Percentiles rank a stretch among this genome's conserved stretches.
Conservation (phyloP, 768 basidiomycete genomes). For the Russula virescens region DNA sequence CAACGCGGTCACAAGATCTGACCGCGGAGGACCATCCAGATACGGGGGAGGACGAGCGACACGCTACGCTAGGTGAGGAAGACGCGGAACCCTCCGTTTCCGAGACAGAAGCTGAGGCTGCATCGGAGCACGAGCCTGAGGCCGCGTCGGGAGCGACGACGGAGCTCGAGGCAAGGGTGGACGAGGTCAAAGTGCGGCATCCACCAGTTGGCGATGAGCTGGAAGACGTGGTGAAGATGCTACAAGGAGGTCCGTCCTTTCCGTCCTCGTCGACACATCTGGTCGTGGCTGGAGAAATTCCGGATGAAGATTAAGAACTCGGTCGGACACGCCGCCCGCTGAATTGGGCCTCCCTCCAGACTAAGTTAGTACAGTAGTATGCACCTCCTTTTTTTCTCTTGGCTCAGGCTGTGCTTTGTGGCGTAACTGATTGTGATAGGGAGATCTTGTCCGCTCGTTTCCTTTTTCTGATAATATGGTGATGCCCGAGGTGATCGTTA, state of each 20-base stretch:
- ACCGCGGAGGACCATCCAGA: constrained; percentile 8
- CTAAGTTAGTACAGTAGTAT: background rate
- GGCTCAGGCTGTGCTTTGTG: background rate
- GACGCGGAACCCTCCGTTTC: constrained; percentile 7
- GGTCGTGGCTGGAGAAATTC: constrained; percentile 42
- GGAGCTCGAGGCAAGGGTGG: constrained; percentile 24
- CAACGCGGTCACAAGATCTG: background rate
- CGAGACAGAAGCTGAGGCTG: constrained; percentile 15
- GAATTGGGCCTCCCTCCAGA: background rate
- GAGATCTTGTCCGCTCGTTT: background rate
- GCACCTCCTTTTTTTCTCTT: background rate
- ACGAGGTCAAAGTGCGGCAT: constrained; percentile 24
- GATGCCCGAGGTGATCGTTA: background rate
- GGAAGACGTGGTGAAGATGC: constrained; percentile 61
- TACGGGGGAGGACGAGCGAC: constrained; percentile 9
- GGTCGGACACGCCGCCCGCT: background rate
- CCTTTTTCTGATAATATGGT: background rate
- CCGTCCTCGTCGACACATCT: constrained; percentile 21
- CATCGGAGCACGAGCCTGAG: constrained; percentile 19
- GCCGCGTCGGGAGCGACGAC: constrained; percentile 17
- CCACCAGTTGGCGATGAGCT: constrained; percentile 37
- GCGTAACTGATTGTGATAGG: background rate
- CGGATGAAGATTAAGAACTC: constrained; percentile 41
- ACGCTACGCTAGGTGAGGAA: constrained; percentile 16
- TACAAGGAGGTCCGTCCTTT: constrained; percentile 40